These are phyloP conservation scores for Aspergillus fijiensis DNA, from an alignment of 2,329 filamentous ascomycete species.

Conservation along the genomic window DNA sequence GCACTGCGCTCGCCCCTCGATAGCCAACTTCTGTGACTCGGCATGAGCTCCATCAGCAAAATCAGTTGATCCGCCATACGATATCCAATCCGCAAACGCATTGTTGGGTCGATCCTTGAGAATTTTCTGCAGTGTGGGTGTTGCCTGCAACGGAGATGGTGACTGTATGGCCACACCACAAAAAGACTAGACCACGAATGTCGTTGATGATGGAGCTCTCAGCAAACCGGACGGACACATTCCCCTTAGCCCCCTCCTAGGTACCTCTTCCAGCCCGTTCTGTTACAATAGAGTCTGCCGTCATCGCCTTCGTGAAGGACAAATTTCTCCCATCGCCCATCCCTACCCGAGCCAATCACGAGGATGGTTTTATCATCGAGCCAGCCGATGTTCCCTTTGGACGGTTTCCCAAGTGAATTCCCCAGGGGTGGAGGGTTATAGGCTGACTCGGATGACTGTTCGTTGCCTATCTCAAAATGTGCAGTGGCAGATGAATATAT, in stretches of 20 bases:
- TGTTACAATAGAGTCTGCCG: constrained; percentile 64
- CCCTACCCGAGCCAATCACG: constrained; percentile 74
- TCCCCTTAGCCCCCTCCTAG: constrained; percentile 47
- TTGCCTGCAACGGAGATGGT: neutral
- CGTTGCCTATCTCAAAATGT: constrained; percentile 80
- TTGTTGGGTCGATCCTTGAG: neutral
- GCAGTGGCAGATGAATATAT: constrained; percentile 80
- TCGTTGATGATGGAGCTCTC: neutral
- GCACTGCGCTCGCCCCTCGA: neutral
- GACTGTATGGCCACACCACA: neutral
- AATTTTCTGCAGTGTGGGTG: neutral
- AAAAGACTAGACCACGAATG: neutral
- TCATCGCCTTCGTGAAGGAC: constrained; percentile 66
- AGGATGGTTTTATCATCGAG: constrained; percentile 69
- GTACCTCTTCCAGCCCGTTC: constrained; percentile 83
- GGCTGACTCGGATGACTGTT: constrained; percentile 50
- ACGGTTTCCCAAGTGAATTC: constrained; percentile 58
- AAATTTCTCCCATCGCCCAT: constrained; percentile 88
- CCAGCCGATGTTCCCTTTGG: constrained; percentile 87
- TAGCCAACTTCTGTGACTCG: neutral
- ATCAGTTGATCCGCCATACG: neutral
- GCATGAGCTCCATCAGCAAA: neutral
- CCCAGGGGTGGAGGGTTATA: constrained; percentile 50
- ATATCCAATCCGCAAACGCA: neutral
- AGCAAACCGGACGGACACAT: neutral